phyloP scores from a whole-genome alignment of 2,329 filamentous ascomycete genomes.

The Paraconiothyrium sp. region DNA sequence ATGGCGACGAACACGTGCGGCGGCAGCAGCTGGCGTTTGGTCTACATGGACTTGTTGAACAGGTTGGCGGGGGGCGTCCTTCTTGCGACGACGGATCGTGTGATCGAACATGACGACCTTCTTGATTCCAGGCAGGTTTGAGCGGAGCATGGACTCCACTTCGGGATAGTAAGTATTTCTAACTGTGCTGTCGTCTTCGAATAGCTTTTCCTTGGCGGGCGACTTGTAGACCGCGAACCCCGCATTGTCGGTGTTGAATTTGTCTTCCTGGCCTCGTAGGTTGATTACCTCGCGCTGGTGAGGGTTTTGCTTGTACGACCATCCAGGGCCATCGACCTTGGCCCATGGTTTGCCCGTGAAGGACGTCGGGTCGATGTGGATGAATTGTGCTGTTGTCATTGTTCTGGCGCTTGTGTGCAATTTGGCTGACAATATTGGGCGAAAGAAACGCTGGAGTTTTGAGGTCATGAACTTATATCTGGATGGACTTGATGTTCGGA shows the following conservation, averaged over 20 bases:
- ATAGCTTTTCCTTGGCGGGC: constrained; percentile 64
- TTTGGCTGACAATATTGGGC: neutral
- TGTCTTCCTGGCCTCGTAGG: constrained; percentile 60
- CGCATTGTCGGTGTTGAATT: constrained; percentile 66
- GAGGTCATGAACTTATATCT: constrained; percentile 7
- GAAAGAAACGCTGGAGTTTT: constrained; percentile 14
- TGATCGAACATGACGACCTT: constrained; percentile 77
- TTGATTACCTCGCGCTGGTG: constrained; percentile 62
- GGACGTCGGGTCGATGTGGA: constrained; percentile 67
- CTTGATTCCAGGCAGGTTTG: constrained; percentile 64
- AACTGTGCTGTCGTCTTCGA: constrained; percentile 65
- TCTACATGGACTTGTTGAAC: constrained; percentile 78
- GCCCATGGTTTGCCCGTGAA: constrained; percentile 67
- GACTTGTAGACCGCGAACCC: constrained; percentile 67
- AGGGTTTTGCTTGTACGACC: constrained; percentile 62
- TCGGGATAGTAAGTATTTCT: constrained; percentile 69
- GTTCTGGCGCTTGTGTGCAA: constrained; percentile 30
- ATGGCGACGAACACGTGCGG: constrained; percentile 69
- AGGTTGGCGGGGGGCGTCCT: constrained; percentile 68
- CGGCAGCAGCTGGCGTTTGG: constrained; percentile 72
- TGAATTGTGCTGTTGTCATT: constrained; percentile 69
- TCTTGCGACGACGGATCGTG: constrained; percentile 68
- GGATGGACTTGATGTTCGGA: neutral
- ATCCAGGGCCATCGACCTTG: constrained; percentile 70
- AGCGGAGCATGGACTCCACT: constrained; percentile 65